Evolutionary conservation across 495 filamentous ascomycete genomes (phyloP).

Genomic region (Podospora pseudoanserina): DNA sequence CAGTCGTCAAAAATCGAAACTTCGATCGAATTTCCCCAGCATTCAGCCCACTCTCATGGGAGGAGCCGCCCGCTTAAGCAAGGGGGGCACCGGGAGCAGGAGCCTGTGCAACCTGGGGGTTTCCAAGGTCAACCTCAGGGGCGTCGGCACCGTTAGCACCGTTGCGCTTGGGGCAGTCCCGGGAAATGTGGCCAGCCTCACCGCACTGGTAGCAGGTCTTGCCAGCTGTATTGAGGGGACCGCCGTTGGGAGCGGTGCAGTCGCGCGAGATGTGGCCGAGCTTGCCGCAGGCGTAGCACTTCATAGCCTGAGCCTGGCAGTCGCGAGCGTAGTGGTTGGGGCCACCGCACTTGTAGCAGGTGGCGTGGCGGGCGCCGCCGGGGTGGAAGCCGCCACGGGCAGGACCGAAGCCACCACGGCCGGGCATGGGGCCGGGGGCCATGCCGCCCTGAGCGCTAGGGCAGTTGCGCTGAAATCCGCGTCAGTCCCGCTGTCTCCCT

Average conservation of each 20-base stretch:
- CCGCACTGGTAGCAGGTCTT: constrained; percentile 99
- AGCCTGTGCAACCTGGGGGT: constrained; percentile 22
- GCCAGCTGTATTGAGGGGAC: constrained; percentile 88
- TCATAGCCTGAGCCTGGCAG: constrained; percentile 99
- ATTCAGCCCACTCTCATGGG: neutral
- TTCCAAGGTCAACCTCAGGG: constrained; percentile 29
- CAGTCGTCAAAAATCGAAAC: constrained; percentile 3
- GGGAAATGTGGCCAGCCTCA: constrained; percentile 91
- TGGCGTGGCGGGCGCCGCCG: constrained; percentile 71
- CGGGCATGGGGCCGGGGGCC: constrained; percentile 62
- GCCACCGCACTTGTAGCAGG: constrained; percentile 99
- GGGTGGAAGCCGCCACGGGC: constrained; percentile 62
- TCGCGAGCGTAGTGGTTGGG: constrained; percentile 98
- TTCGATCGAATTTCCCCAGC: constrained; percentile 2
- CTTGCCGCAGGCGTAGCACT: constrained; percentile 99
- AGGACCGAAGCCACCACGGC: constrained; percentile 44
- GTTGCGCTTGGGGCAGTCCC: constrained; percentile 75
- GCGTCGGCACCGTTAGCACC: constrained; percentile 47
- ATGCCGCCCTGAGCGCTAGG: constrained; percentile 58
- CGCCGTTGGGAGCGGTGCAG: constrained; percentile 95
- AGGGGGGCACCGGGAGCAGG: constrained; percentile 32
- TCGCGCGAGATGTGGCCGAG: constrained; percentile 96
- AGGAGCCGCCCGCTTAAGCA: constrained; percentile 24
- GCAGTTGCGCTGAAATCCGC: constrained; percentile 67
- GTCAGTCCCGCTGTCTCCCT: constrained; percentile 6